Base-by-base conservation (phyloP, 495 filamentous ascomycete species). In the Tuber magnatum region DNA sequence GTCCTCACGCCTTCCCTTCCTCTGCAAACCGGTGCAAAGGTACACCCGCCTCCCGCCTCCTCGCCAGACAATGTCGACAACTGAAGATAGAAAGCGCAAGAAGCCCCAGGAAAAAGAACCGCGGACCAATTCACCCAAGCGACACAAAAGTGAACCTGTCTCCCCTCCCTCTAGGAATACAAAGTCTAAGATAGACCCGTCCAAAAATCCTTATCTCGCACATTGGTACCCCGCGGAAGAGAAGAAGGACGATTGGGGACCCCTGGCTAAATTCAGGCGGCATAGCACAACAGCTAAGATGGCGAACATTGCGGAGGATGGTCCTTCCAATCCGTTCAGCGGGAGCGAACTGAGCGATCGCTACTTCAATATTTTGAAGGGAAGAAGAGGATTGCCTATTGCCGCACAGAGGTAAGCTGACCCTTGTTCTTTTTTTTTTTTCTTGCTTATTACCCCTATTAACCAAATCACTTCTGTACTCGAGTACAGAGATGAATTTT, bases 291-390 rank as follows among this genome's bases (percentile, higher is more conserved):
- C 94, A 5, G 89, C 94, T 10, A 86, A 87, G 73, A 86, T 91
- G 84, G 94, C 94, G 0, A 84, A 86, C 71, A 84, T 87, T 76
- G 91, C 88, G 12, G 96, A 99, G 84, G 89, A 97, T 86, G 89
- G 90, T 24, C 91, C 94, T 16, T 82, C 87, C 77, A 99, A 97
- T 83, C 90, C 94, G 7, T 96, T 97, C 87, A 98, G 87, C 70
- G 88, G 89, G 68, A 84, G 86, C 61, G 88, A 88, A 65, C 89
- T 97, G 74, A 94, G 94, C 41, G 86, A 88, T 72, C 89, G 90
- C 81, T 99, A 99, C 85, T 92, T 97, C 83, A 89, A 88, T 72
- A 98, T 99, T 79, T 84, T 98, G 77, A 88, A 94, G 85, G 87
- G 87, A 71, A 88, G 96, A 75, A 89, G 94, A 79, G 90, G 92